phyloP scores from a whole-genome alignment of 1,284 basidiomycete genomes.

The Cutaneotrichosporon arboriforme region DNA sequence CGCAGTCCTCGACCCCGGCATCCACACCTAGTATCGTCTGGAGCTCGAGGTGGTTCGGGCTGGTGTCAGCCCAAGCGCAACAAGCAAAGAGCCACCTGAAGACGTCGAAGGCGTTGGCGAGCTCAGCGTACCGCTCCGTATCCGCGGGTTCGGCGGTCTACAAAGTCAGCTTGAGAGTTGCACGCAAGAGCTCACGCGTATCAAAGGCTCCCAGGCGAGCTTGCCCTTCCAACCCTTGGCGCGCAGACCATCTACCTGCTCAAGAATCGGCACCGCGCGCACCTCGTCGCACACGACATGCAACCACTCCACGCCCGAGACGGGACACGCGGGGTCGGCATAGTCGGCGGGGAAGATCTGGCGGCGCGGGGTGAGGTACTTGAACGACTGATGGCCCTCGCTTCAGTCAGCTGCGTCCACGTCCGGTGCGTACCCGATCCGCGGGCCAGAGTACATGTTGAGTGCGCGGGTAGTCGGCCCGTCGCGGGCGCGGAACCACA shows the following conservation, averaged over 20 bases:
- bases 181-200: slow-evolving; percentile 9
- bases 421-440: slow-evolving; percentile 56
- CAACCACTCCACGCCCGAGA: slow-evolving; percentile 54
- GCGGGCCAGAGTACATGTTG: slow-evolving; percentile 70
- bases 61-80: slow-evolving; percentile 9
- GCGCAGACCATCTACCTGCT: slow-evolving; percentile 55
- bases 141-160: not conserved
- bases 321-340: slow-evolving; percentile 50
- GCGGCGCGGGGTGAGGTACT: slow-evolving; percentile 70
- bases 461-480: slow-evolving; percentile 65
- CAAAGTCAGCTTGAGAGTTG: not conserved
- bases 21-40: slow-evolving; percentile 39
- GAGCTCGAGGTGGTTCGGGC: slow-evolving; percentile 52
- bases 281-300: slow-evolving; percentile 82
- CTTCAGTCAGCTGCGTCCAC: slow-evolving; percentile 13
- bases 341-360: slow-evolving; percentile 68
- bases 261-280: slow-evolving; percentile 63
- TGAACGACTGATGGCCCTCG: slow-evolving; percentile 58
- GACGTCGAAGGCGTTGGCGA: slow-evolving; percentile 28
- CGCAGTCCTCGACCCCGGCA: slow-evolving; percentile 31
- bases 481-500: slow-evolving; percentile 63
- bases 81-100: slow-evolving; percentile 23
- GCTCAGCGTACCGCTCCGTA: slow-evolving; percentile 3
- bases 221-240: slow-evolving; percentile 57
- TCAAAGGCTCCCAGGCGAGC: slow-evolving; percentile 76